These are phyloP conservation scores for Quillaja saponaria DNA, from an alignment of 306 rosid genomes.

Conservation along the genomic window DNA sequence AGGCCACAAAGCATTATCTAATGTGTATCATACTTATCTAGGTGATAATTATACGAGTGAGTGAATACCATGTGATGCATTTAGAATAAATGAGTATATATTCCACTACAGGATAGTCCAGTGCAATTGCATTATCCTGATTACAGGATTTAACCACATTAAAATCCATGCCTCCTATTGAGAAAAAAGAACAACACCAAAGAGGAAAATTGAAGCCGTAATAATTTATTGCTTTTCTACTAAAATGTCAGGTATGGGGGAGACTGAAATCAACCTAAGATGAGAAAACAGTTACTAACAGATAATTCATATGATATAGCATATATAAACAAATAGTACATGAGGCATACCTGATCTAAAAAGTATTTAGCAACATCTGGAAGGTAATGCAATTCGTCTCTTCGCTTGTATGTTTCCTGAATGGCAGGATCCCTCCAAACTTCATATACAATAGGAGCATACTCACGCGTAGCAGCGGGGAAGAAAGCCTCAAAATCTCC, in stretches of 20 bases:
- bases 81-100: neutral
- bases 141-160: no score
- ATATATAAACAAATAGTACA: conserved; percentile 14
- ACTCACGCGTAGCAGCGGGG: conserved; percentile 96
- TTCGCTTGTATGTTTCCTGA: conserved; percentile 86
- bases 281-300: neutral
- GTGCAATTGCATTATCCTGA: no score
- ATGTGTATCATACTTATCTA: no score
- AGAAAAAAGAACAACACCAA: neutral
- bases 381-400: conserved; percentile 75
- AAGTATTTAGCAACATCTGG: conserved; percentile 87
- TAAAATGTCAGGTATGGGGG: neutral
- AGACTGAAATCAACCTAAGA: conserved; percentile 2
- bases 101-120: no score
- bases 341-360: conserved; percentile 70
- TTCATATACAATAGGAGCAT: conserved; percentile 88
- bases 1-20: no score
- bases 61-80: neutral
- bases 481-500: conserved; percentile 91
- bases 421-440: conserved; percentile 84
- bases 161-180: no score
- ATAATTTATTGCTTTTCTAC: conserved; percentile 2
- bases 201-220: neutral
- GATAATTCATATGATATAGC: conserved; percentile 14
- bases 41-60: no score